Evolutionary conservation across 78 protist genomes (phyloP).

Genomic region (Reticulomyxa filosa): DNA sequence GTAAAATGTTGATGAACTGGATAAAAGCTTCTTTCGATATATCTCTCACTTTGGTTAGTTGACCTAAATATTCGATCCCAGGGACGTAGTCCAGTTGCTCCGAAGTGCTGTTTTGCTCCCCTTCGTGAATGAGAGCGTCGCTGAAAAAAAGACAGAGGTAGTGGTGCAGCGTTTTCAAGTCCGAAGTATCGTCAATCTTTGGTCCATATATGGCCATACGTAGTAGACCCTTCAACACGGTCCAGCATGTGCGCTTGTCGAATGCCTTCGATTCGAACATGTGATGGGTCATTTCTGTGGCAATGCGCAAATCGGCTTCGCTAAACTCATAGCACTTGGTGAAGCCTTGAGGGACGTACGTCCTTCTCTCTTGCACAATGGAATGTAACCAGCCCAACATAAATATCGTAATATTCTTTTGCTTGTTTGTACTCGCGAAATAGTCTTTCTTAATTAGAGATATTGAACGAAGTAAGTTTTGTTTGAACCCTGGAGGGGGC

Average conservation of each 20-base stretch:
- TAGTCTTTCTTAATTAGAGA: neutral
- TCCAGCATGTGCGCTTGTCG: slow-evolving; percentile 11
- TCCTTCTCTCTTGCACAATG: slow-evolving; percentile 56
- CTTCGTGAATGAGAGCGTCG: neutral
- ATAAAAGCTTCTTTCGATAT: no score
- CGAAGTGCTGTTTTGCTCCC: neutral
- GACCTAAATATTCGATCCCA: no score
- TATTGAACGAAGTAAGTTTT: slow-evolving; percentile 34
- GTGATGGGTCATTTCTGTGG: slow-evolving; percentile 24
- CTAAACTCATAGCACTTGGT: slow-evolving; percentile 56
- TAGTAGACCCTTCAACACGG: slow-evolving; percentile 36
- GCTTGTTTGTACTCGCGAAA: neutral
- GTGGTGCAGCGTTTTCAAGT: slow-evolving; percentile 29
- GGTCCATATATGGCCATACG: slow-evolving; percentile 48
- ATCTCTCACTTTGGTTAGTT: no score
- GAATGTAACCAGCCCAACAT: slow-evolving; percentile 56
- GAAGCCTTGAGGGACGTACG: slow-evolving; percentile 66
- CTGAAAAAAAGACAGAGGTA: slow-evolving; percentile 22
- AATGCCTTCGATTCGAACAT: neutral
- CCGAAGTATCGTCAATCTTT: slow-evolving; percentile 34
- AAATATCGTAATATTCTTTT: slow-evolving; percentile 18
- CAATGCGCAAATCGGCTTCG: slow-evolving; percentile 38
- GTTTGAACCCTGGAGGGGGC: slow-evolving; percentile 65
- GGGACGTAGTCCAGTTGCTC: no score
- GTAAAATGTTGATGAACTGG: no score